Conservation (phyloP, 495 filamentous ascomycete genomes). For the Thozetella sp. region DNA sequence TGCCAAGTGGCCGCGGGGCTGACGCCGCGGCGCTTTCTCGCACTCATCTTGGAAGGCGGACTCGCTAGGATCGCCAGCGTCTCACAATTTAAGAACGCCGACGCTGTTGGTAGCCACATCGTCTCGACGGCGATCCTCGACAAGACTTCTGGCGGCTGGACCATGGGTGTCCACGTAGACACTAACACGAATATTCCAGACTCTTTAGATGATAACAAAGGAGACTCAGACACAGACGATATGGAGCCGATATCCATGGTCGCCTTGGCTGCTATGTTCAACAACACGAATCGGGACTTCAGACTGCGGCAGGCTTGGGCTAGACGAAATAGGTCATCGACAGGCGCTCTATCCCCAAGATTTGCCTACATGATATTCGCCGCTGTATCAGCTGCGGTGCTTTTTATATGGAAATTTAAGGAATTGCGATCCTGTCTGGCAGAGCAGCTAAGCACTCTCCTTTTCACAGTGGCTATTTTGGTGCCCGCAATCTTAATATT, state of each 20-base stretch:
- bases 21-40: neutral
- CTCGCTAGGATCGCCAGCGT: neutral
- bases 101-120: neutral
- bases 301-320: neutral
- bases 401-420: neutral
- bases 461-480: neutral
- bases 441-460: neutral
- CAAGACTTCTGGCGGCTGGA: neutral
- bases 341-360: neutral
- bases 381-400: neutral
- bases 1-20: neutral
- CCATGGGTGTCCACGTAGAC: neutral
- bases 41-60: neutral
- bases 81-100: neutral
- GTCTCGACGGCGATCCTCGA: neutral
- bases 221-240: neutral
- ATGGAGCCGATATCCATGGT: neutral
- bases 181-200: neutral
- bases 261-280: conserved; percentile 1
- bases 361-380: neutral
- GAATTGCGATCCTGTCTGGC: neutral
- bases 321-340: neutral
- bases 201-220: neutral
- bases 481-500: no score
- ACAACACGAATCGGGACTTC: conserved; percentile 4